Base-by-base conservation (phyloP, 306 rosid genomes). In the Senna siamea region DNA sequence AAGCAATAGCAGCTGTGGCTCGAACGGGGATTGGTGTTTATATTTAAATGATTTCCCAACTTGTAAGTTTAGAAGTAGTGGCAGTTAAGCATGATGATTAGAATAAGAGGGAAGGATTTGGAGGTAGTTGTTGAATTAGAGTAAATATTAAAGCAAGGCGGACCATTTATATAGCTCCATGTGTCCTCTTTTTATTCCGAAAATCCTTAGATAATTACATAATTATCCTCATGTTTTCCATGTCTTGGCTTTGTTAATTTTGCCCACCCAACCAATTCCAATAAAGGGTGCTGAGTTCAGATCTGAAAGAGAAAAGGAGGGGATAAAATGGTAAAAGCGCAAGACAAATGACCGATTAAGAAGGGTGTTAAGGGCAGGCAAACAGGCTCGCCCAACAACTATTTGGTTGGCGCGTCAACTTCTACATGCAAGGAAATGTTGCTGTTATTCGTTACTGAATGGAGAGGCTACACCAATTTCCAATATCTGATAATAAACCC, bases 331-430 rank as follows among this genome's bases (percentile, higher is more conserved):
- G 92, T 79, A 72, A 80, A 41, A 44, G 30, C 10, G n/a, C 71
- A 52, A 26, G 30, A 17, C 22, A 62, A 37, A 38, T 37, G 4
- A 19, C 17, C 9, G 17, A 62, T 62, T 62, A 37, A 9, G 50
- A 62, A 17, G 26, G n/a, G 30, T 62, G 10, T 62, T 75, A 59
- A 64, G 68, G 70, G 78, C 74, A 55, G 87, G 80, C 72, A 76
- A 30, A 61, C 61, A 78, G 72, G 75, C 46, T 66, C 77, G 51
- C 82, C 80, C 93, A 88, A 80, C 93, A 70, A 82, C 91, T 72
- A 74, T 69, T 81, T 59, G 60, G 98, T 81, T 94, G 87, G 51
- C 46, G 40, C 63, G 90, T 94, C 97, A 72, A 79, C 79, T 82
- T 89, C 41, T 53, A 61, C 78, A 70, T 48, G 85, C 75, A 76